Evolutionary conservation across 108 stramenopile genomes (phyloP), one percentile per base, ranked within the genome.

Genomic region (Pseudonitzschia delicatissima): DNA sequence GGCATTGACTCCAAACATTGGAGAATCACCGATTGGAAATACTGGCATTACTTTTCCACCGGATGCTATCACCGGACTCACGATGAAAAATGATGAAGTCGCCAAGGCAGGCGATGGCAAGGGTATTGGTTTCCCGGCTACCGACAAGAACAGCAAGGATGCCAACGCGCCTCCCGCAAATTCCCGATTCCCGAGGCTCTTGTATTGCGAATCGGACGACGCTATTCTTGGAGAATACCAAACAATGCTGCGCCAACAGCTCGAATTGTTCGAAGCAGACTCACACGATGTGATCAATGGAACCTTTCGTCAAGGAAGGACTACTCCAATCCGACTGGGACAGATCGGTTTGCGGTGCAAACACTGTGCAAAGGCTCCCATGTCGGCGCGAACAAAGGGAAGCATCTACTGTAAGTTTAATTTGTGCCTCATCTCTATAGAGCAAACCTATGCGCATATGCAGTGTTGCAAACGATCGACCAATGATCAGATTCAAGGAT

Each of bases 301-400:
- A 25, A 33, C 49, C 9, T 55, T 55, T 12, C 29, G 53, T 8
- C 77, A 68, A 51, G 77, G 77, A 13, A 15, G 77, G 12, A 66
- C 62, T n/a, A 57, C 50, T 18, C 68, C 68, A n/a, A 68, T 77
- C 45, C 51, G 26, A n/a, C 12, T 73, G 17, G 71, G 71, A 17
- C 77, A 77, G 57, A 69, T 77, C 6, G 77, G 77, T 23, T 59
- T 77, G 25, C 45, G 71, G 23, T 77, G 77, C 67, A 9, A 25
- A 12, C 67, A 73, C 33, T 77, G 77, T 44, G 36, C 58, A 1
- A 45, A 17, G 2, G 13, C 67, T 6, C 67, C 62, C 1, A 39
- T 51, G 7, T 28, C 45, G 17, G 9, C 18, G 27, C 58, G 72
- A 11, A 45, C 72, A 3, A 58, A 62, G 23, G 77, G 72, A 11